A percentile compares a stretch with the other conserved stretches of the same genome.
Evolutionary conservation across 139 green algal species (phyloP).

Genomic region (Chlorella ohadii): DNA sequence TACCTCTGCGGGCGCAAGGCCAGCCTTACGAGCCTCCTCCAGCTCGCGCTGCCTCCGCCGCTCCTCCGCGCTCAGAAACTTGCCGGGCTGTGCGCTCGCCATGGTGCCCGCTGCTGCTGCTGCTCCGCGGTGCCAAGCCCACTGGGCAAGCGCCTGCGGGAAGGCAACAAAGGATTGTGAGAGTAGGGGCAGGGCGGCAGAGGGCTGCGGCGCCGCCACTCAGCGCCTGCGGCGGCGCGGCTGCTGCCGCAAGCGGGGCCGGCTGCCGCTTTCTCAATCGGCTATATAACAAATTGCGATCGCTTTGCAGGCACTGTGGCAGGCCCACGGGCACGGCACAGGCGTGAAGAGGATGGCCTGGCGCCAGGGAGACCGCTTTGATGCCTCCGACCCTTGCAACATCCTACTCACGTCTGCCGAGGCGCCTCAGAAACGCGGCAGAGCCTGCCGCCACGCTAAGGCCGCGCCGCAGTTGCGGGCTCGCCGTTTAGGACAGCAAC

Average conservation of each 20-base stretch:
- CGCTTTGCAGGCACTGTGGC: too few relatives aligned
- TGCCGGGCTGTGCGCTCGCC: not conserved
- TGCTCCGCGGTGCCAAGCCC: not conserved
- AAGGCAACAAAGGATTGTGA: not conserved
- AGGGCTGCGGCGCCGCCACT: too few relatives aligned
- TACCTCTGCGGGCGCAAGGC: slow-evolving; percentile 87
- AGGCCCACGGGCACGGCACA: too few relatives aligned
- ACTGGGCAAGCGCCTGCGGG: not conserved
- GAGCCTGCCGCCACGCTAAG: too few relatives aligned
- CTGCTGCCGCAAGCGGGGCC: not conserved
- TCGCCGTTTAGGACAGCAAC: too few relatives aligned
- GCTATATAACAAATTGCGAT: too few relatives aligned
- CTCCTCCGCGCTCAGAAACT: slow-evolving; percentile 45
- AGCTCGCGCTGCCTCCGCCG: slow-evolving; percentile 74
- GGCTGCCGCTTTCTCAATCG: not conserved
- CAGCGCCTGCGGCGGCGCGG: not conserved
- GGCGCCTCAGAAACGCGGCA: too few relatives aligned
- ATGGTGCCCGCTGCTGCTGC: not conserved
- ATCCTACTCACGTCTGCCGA: too few relatives aligned
- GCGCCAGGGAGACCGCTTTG: too few relatives aligned
- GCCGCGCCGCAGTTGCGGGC: too few relatives aligned
- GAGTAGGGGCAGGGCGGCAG: not conserved
- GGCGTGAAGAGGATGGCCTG: too few relatives aligned
- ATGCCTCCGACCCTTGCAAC: too few relatives aligned
- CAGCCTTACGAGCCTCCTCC: slow-evolving; percentile 97